Base-by-base conservation (phyloP, 306 rosid genomes). In the Prunus dulcis region DNA sequence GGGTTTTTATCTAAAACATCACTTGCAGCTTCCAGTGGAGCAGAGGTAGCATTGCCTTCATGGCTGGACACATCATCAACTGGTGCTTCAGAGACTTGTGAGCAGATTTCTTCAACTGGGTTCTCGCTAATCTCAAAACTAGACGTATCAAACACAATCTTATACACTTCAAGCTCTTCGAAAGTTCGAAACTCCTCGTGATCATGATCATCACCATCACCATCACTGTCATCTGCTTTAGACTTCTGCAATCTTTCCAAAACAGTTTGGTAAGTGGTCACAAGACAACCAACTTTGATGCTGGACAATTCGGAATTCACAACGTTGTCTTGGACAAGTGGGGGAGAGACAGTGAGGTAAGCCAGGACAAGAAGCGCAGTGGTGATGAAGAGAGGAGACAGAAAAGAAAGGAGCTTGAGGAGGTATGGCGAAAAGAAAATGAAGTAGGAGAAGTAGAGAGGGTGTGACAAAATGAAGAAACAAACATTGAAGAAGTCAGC, bases 401-500 rank as follows among this genome's bases (percentile, higher is more conserved):
- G 93, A 72, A 92, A 95, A 75, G 93, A 92, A 30, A 95, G 61
- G 19, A 95, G 79, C 86, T 73, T 95, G 85, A 90, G 66, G 65
- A 95, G 74, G 74, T 92, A 90, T 0, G 97, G 97, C 43, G 90
- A 90, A 82, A 95, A 95, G 85, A 95, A 92, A 70, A 95, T 67
- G 80, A 95, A 84, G 87, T 95, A 95, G 18, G 86, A 95, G 41
- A 90, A 84, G 89, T 95, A 95, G 3, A 95, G 82, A 75, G 98
- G 98, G 84, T 95, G 96, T 18, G 97, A 95, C 56, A 87, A 60
- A 46, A 87, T 66, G 85, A 85, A 87, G 90, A 83, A 90, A 53
- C 87, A 90, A 1, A 83, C 56, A 46, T 79, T 68, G 84, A 73
- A 73, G 23, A 90, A 56, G 63, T 83, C 65, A 30, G 86, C 80